Percentiles rank a stretch among this genome's conserved stretches.
Evolutionary conservation across 345 rosid species (phyloP).

Genomic region (Eucalyptus erythrocorys): DNA sequence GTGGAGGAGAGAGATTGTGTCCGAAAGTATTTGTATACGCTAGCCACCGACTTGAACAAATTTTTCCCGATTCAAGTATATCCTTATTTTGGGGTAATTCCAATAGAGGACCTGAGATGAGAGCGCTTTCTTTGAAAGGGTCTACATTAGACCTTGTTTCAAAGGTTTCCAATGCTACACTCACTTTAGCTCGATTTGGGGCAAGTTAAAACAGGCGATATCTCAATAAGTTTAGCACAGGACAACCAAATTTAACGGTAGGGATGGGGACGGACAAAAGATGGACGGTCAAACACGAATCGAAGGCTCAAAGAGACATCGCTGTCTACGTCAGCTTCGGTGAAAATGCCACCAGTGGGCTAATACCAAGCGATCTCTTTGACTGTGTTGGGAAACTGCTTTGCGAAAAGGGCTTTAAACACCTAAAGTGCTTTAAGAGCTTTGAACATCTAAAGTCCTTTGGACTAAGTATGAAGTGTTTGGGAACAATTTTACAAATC

Average conservation of each 20-base stretch:
- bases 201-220: accelerated
- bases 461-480: too few species aligned
- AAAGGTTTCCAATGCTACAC: not conserved
- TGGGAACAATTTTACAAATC: too few species aligned
- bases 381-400: too few species aligned
- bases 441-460: too few species aligned
- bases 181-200: not conserved
- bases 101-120: not conserved
- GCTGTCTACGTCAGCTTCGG: not conserved
- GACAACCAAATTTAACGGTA: not conserved
- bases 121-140: not conserved
- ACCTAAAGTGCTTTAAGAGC: too few species aligned
- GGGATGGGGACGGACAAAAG: not conserved
- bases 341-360: not conserved
- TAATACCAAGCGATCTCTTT: too few species aligned
- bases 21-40: not conserved
- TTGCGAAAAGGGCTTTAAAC: too few species aligned
- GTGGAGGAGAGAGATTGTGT: not conserved
- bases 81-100: not conserved
- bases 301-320: not conserved
- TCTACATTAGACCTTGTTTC: not conserved
- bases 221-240: not conserved
- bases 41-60: not conserved
- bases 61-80: not conserved
- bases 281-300: not conserved